Base-by-base conservation (phyloP, 2,329 filamentous ascomycete species). In the Ophiognomonia clavigignenti-juglandacearum region DNA sequence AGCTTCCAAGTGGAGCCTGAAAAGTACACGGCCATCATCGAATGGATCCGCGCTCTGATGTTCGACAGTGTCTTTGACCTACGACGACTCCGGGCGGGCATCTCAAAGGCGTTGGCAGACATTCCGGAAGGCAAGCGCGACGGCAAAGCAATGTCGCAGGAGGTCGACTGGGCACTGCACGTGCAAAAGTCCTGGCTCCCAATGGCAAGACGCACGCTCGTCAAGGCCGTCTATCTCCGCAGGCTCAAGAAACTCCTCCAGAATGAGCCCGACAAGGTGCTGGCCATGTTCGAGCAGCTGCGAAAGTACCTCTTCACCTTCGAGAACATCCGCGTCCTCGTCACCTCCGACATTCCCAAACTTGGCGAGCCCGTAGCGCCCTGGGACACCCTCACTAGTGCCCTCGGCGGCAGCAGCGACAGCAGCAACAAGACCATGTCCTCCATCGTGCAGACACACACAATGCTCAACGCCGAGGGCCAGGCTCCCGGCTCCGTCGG, bases 61-160 rank as follows among this genome's bases (percentile, higher is more conserved):
- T 95, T 92, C 62, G 84, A 95, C 62, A 86, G 88, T 32, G 75
- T 96, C 43, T 96, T 97, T 59, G 92, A 97, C 58, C 76, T 84
- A 3, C 69, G 72, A 40, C 73, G 82, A 20, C 70, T 85, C 42
- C 77, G 76, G 55, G 79, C 87, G 53, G 71, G 75, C 19, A 70
- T 95, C 14, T 83, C 83, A 48, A 95, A 96, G 65, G 81, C 95
- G 38, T 75, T 96, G 16, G 90, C 91, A 3, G 92, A 97, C 57
- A 85, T 98, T 16, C 93, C 93, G 0, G 90, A 96, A 61, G 76
- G 83, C 43, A 98, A 97, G 73, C 87, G 93, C 35, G 88, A 86
- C 57, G 93, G 93, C 1, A 80, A 83, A 47, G 71, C 71, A 35
- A 85, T 85, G 82, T 71, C 79, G 4, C 70, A 68, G 46, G 80